A percentile compares a stretch with the other conserved stretches of the same genome.
These are phyloP conservation scores for Toxicodendron radicans DNA, from an alignment of 345 rosid species.

Conservation along the genomic window DNA sequence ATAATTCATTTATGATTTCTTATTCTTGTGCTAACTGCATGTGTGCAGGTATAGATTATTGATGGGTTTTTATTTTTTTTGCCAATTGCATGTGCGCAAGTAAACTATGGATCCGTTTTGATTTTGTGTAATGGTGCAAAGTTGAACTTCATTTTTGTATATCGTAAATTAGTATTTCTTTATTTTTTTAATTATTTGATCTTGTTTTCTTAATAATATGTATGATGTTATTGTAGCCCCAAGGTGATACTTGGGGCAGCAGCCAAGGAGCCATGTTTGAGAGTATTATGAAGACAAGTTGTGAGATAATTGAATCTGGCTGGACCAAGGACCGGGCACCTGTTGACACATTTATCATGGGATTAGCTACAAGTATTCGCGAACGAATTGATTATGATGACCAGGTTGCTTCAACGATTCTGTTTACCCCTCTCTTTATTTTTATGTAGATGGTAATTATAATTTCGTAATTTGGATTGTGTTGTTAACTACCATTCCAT, in stretches of 20 bases:
- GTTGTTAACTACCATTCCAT: constrained; percentile 1
- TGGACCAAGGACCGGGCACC: constrained; percentile 97
- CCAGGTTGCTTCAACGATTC: constrained; percentile 53
- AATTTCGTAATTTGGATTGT: background rate
- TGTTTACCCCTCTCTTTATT: constrained; percentile 1
- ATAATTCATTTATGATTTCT: constrained; percentile 13
- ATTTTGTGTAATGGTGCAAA: background rate
- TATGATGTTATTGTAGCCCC: constrained; percentile 28
- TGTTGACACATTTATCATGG: constrained; percentile 91
- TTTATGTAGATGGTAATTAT: constrained; percentile 5
- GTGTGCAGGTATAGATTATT: no score
- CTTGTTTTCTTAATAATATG: constrained; percentile 8
- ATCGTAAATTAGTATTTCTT: background rate
- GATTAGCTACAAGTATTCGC: constrained; percentile 82
- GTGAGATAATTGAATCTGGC: constrained; percentile 87
- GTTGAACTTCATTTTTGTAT: background rate
- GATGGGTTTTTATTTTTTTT: constrained; percentile 20
- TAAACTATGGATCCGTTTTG: constrained; percentile 18
- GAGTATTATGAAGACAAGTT: constrained; percentile 73
- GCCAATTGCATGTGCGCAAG: constrained; percentile 88
- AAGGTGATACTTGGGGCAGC: constrained; percentile 83
- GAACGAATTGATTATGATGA: constrained; percentile 91
- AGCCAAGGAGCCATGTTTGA: constrained; percentile 86
- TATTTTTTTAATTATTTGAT: background rate
- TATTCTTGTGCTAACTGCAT: no score